phyloP scores from a whole-genome alignment of 2,329 filamentous ascomycete species.

The Pestalotiopsis sp. region DNA sequence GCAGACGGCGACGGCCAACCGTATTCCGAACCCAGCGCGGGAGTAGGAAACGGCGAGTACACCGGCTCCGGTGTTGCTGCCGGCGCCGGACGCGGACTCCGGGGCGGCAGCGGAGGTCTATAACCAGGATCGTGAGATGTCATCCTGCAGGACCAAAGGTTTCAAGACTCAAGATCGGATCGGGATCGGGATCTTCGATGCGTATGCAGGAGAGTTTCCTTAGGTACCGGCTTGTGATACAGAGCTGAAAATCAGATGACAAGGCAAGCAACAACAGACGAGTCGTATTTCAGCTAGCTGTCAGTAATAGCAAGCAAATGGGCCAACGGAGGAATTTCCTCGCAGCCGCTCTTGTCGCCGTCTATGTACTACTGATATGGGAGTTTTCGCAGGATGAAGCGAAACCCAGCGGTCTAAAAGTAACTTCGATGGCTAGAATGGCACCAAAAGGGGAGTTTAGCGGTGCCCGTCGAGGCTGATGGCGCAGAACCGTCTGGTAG shows the following conservation, averaged over 20 bases:
- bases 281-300: not conserved
- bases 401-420: not conserved
- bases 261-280: not conserved
- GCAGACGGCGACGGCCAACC: not conserved
- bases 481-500: not conserved
- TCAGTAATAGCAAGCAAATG: not conserved
- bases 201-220: not conserved
- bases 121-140: not conserved
- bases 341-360: not conserved
- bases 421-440: not conserved
- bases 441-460: not conserved
- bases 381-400: not conserved
- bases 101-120: slow-evolving; percentile 11
- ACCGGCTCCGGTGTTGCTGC: not conserved
- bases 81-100: not conserved
- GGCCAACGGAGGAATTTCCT: not conserved
- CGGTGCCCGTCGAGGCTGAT: not conserved
- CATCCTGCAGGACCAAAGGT: not conserved
- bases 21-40: not conserved
- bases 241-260: not conserved
- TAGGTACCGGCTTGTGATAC: not conserved
- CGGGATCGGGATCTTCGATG: not conserved
- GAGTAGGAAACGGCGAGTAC: slow-evolving; percentile 8
- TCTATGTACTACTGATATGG: not conserved
- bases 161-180: not conserved